These are phyloP conservation scores for Chrysoporthe deuterocubensis DNA, from an alignment of 2,329 filamentous ascomycete species.

Conservation along the genomic window DNA sequence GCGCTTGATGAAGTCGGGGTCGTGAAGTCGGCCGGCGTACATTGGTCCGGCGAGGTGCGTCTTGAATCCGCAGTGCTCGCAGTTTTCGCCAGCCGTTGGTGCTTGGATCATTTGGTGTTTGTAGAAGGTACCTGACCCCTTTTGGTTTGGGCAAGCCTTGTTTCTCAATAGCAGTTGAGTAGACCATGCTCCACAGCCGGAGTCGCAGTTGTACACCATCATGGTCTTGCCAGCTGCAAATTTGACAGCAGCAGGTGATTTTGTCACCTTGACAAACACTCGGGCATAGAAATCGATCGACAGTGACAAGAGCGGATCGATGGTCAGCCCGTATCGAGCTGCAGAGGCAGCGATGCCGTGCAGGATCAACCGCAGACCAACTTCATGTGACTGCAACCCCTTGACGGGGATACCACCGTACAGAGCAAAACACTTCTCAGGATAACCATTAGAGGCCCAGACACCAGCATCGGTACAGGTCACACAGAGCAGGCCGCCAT, in stretches of 20 bases:
- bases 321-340: slow-evolving; percentile 81
- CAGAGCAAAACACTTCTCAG: slow-evolving; percentile 91
- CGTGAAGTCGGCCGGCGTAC: slow-evolving; percentile 91
- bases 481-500: slow-evolving; percentile 89
- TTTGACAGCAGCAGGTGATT: slow-evolving; percentile 84
- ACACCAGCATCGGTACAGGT: slow-evolving; percentile 97
- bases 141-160: slow-evolving; percentile 69
- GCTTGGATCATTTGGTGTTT: slow-evolving; percentile 78
- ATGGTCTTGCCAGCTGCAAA: slow-evolving; percentile 90
- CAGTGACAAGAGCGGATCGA: slow-evolving; percentile 88
- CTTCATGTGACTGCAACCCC: slow-evolving; percentile 85
- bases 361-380: slow-evolving; percentile 82
- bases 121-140: slow-evolving; percentile 69
- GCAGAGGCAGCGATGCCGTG: slow-evolving; percentile 80
- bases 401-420: slow-evolving; percentile 91
- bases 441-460: slow-evolving; percentile 91
- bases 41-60: slow-evolving; percentile 92
- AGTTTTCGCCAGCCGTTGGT: slow-evolving; percentile 68
- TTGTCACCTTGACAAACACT: slow-evolving; percentile 82
- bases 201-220: slow-evolving; percentile 88
- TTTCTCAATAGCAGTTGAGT: slow-evolving; percentile 79
- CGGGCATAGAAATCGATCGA: slow-evolving; percentile 96
- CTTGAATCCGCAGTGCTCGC: slow-evolving; percentile 82
- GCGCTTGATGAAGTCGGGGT: slow-evolving; percentile 77
- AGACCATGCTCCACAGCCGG: slow-evolving; percentile 89